Base-by-base conservation (phyloP, 225 moss, liverwort and hornwort genomes). In the Sphagnum contortum region DNA sequence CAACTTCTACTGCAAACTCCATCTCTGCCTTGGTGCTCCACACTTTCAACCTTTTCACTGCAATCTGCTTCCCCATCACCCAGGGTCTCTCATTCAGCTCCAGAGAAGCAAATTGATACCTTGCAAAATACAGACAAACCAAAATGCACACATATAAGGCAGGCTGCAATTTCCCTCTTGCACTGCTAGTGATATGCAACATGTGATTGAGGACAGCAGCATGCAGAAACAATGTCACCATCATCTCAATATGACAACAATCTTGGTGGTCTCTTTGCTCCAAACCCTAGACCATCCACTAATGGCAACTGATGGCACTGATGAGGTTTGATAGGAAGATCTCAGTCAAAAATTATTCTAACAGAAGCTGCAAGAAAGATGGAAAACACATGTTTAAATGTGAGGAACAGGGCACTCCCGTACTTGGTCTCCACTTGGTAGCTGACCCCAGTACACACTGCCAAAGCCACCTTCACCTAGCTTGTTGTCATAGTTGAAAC, bases 381-480 rank as follows among this genome's bases (percentile, higher is more conserved):
- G 13, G 5, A 14, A 57, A 9, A 57, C 5, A n/a, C 9, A 57
- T 4, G 5, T 4, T 12, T 49, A 0, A 49, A 12, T 8, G 62
- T 48, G 44, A 61, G 49, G 7, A 44, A 44, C 48, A n/a, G 50
- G 2, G 47, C 54, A 52, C 45, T 3, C 54, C 57, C 81, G 4
- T 85, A 91, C 94, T 80, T 94, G 91, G 60, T 91, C 89, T 50
- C 94, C 91, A 73, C 83, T 89, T 72, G 89, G 88, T 57, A 95
- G 82, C 75, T 95, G 89, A 12, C 91, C 91, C 92, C 95, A 95
- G 74, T 95, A 92, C 13, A 92, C 92, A 69, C 88, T 92, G 60
- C 95, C 95, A 75, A 92, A 95, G 62, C 89, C 94, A 74, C 94
- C 94, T 83, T 94, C 92, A 8, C 95, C 95, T 47, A 95, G 84